Evolutionary conservation across 495 filamentous ascomycete species (phyloP).

Genomic region (Neurospora sp.): DNA sequence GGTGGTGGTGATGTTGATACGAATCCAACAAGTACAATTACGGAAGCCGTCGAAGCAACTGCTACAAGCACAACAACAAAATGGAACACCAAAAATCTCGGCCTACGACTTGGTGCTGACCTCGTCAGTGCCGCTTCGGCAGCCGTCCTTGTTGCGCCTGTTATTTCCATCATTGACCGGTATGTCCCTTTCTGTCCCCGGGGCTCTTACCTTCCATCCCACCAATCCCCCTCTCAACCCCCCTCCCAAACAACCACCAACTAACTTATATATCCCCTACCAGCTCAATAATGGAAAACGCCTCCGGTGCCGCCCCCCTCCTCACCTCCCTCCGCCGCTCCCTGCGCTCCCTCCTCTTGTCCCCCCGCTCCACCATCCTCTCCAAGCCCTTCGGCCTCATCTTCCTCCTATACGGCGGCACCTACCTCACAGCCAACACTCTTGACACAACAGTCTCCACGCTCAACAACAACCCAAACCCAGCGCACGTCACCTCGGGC

Average conservation of each 20-base stretch:
- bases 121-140: constrained; percentile 61
- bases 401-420: constrained; percentile 80
- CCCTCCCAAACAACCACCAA: background rate
- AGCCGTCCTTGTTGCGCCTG: constrained; percentile 72
- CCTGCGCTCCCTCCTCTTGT: constrained; percentile 50
- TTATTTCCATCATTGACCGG: constrained; percentile 90
- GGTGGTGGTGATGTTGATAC: background rate
- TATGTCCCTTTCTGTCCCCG: constrained; percentile 27
- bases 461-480: constrained; percentile 37
- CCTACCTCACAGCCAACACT: constrained; percentile 81
- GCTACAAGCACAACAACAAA: constrained; percentile 16
- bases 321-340: constrained; percentile 53
- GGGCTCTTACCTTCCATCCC: too few species aligned
- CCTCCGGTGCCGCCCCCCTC: constrained; percentile 71
- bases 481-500: constrained; percentile 55
- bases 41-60: too few species aligned
- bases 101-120: constrained; percentile 62
- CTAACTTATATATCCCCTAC: background rate
- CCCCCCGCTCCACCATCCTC: constrained; percentile 63
- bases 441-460: constrained; percentile 76
- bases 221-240: background rate
- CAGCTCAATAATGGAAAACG: constrained; percentile 93
- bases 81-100: constrained; percentile 75
- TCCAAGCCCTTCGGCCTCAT: constrained; percentile 80
- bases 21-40: background rate